phyloP scores from a whole-genome alignment of 495 filamentous ascomycete genomes.

The Entonaema liquescens region DNA sequence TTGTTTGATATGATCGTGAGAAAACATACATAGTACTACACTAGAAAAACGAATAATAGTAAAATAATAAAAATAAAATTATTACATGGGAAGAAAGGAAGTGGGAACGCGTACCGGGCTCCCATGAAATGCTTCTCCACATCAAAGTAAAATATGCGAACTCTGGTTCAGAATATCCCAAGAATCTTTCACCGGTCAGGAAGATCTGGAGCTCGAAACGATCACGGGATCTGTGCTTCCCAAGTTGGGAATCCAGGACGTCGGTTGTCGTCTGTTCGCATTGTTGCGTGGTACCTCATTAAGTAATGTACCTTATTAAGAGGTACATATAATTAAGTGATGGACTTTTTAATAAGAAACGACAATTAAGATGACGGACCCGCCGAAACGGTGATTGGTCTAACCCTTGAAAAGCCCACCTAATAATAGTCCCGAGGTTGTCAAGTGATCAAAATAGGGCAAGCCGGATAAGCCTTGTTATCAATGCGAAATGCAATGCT shows the following conservation, averaged over 20 bases:
- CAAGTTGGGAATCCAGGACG: constrained; percentile 6
- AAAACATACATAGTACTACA: background rate
- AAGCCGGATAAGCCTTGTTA: constrained; percentile 1
- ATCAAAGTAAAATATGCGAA: constrained; percentile 26
- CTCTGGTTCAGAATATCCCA: constrained; percentile 25
- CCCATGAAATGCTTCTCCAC: constrained; percentile 18
- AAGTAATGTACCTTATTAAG: background rate
- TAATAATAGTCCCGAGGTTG: constrained; percentile 26
- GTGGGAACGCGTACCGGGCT: background rate
- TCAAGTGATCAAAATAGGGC: constrained; percentile 19
- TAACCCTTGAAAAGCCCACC: background rate
- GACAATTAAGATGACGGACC: constrained; percentile 15
- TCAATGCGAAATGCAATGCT: background rate
- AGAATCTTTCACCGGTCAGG: constrained; percentile 21
- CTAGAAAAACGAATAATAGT: background rate
- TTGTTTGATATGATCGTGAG: background rate
- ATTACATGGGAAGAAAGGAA: constrained; percentile 1
- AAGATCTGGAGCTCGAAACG: constrained; percentile 30
- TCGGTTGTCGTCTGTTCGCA: constrained; percentile 1
- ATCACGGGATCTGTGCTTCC: constrained; percentile 30
- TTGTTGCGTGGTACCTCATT: background rate
- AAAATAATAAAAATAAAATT: constrained; percentile 25
- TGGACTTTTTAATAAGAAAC: background rate
- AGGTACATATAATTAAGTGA: too few species aligned
- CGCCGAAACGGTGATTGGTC: background rate